Percentiles rank a stretch among this genome's conserved stretches.
Evolutionary conservation across 1,139 yeast genomes (phyloP).

Genomic region (Debaryomyces subglobosus): DNA sequence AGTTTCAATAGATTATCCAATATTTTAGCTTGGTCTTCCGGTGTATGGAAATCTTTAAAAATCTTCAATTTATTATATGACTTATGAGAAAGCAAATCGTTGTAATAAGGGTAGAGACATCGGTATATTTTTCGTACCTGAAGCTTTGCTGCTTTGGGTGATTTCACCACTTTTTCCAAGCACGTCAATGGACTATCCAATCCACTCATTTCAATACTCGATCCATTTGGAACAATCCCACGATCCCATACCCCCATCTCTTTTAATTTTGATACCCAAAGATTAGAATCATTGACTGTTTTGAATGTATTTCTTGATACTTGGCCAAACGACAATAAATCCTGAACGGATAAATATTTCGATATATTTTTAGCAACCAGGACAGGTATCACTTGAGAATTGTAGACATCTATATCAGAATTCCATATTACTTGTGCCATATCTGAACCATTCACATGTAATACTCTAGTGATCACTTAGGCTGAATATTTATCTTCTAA

Average conservation of each 20-base stretch:
- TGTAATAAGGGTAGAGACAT: constrained; percentile 47
- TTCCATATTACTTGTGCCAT: constrained; percentile 56
- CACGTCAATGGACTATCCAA: constrained; percentile 40
- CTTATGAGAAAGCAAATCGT: constrained; percentile 49
- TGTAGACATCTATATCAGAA: constrained; percentile 50
- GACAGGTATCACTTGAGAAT: constrained; percentile 44
- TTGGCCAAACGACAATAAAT: constrained; percentile 37
- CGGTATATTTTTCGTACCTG: constrained; percentile 48
- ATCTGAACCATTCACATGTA: not conserved
- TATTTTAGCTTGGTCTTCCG: constrained; percentile 52
- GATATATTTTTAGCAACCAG: constrained; percentile 42
- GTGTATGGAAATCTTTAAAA: constrained; percentile 50
- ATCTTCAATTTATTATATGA: constrained; percentile 50
- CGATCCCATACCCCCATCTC: constrained; percentile 53
- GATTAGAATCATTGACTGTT: constrained; percentile 39
- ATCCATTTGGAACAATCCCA: constrained; percentile 8
- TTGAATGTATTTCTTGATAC: constrained; percentile 43
- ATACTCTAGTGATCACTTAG: not conserved
- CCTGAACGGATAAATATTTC: constrained; percentile 39
- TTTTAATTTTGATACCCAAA: constrained; percentile 58
- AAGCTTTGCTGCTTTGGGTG: constrained; percentile 44
- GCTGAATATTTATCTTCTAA: not conserved
- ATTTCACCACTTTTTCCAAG: constrained; percentile 39
- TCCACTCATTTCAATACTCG: constrained; percentile 3
- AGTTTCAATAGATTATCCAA: constrained; percentile 42